A percentile compares a stretch with the other conserved stretches of the same genome.
These are phyloP conservation scores for Solanum phureja DNA, from an alignment of 257 asterid species.

Conservation along the genomic window DNA sequence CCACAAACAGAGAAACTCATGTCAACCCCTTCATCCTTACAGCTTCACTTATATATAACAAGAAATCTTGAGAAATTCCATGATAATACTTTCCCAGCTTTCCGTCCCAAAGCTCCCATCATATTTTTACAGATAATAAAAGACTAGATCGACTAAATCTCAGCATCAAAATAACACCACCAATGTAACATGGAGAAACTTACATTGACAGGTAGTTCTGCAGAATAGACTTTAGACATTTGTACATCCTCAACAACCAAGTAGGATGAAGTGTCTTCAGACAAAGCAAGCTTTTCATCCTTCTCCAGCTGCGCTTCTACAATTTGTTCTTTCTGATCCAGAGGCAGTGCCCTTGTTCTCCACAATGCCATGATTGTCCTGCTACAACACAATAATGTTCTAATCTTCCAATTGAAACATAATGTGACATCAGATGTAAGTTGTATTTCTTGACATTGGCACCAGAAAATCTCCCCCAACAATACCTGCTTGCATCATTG, in stretches of 20 bases:
- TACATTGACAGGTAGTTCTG: slow-evolving; percentile 57
- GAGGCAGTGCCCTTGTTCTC: slow-evolving; percentile 62
- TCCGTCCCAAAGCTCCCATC: neutral
- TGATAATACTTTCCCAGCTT: neutral
- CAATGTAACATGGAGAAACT: slow-evolving; percentile 7
- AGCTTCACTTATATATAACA: neutral
- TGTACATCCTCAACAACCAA: slow-evolving; percentile 48
- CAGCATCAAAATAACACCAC: neutral
- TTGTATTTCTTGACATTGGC: neutral
- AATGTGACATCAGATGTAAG: neutral
- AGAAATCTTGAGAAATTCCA: neutral
- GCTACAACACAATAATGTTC: slow-evolving; percentile 3
- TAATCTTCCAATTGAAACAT: neutral
- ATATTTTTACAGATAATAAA: neutral
- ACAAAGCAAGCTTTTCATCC: slow-evolving; percentile 29
- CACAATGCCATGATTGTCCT: slow-evolving; percentile 85
- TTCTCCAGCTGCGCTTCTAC: slow-evolving; percentile 46
- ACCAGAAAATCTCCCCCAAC: neutral
- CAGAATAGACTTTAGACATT: slow-evolving; percentile 47
- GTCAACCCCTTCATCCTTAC: neutral
- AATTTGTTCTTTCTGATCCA: slow-evolving; percentile 43
- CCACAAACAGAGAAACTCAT: neutral
- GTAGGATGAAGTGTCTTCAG: slow-evolving; percentile 39
- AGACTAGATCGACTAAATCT: neutral
- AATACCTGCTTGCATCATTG: slow-evolving; percentile 71